phyloP scores from a whole-genome alignment of 148 eudicot genomes.

The Chenopodium suecicum region DNA sequence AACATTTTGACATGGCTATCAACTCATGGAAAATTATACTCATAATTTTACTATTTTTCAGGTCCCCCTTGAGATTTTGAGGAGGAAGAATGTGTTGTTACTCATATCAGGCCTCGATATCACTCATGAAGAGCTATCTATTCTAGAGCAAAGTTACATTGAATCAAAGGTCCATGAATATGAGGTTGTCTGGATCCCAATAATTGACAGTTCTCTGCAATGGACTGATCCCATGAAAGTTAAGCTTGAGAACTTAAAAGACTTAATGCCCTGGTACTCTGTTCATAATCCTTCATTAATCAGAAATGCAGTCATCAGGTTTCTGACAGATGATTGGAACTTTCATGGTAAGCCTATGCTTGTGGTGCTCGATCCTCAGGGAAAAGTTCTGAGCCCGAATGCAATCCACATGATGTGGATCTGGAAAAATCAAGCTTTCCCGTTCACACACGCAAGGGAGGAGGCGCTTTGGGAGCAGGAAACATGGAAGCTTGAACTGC shows the following conservation, averaged over 20 bases:
- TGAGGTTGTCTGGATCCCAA: conserved; percentile 68
- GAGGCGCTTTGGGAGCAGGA: conserved; percentile 54
- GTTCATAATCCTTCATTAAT: conserved; percentile 50
- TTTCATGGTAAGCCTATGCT: conserved; percentile 52
- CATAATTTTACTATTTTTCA: conserved; percentile 2
- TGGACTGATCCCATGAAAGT: conserved; percentile 41
- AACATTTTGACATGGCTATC: background rate
- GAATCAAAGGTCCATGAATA: conserved; percentile 43
- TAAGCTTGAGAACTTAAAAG: conserved; percentile 44
- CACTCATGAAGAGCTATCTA: conserved; percentile 54
- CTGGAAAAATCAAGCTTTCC: conserved; percentile 67
- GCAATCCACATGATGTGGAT: conserved; percentile 84
- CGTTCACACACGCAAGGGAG: conserved; percentile 57
- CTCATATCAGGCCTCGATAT: conserved; percentile 64
- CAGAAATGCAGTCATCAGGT: conserved; percentile 41
- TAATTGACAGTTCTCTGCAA: conserved; percentile 41
- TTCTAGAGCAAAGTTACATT: conserved; percentile 61
- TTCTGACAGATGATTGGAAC: conserved; percentile 48
- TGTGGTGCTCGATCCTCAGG: conserved; percentile 61
- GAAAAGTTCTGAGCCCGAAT: conserved; percentile 56
- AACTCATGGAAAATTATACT: too few species aligned
- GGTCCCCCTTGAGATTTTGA: conserved; percentile 47
- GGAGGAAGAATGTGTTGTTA: conserved; percentile 57
- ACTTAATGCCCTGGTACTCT: conserved; percentile 64
- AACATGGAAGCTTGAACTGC: conserved; percentile 61